Percentiles rank a stretch among this genome's conserved stretches.
These are phyloP conservation scores for Geopyxis carbonaria DNA, from an alignment of 495 filamentous ascomycete genomes.

Conservation along the genomic window DNA sequence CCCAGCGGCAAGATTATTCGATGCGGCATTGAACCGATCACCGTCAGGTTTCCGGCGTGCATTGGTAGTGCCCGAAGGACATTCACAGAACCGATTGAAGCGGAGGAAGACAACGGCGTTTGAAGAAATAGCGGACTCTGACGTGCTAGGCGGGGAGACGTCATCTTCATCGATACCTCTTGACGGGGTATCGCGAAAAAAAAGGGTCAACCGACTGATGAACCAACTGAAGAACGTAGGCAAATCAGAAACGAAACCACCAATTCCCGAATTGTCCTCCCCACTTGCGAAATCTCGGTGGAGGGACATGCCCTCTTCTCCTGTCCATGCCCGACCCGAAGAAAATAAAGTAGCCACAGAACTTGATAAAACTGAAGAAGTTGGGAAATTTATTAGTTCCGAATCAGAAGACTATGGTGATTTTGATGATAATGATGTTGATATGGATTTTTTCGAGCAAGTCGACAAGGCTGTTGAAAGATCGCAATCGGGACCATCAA, in stretches of 20 bases:
- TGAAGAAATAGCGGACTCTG: constrained; percentile 36
- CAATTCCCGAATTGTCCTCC: too few species aligned
- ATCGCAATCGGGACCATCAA: background rate
- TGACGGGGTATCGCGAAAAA: too few species aligned
- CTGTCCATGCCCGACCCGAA: constrained; percentile 28
- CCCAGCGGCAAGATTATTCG: constrained; percentile 20
- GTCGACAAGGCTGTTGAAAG: constrained; percentile 24
- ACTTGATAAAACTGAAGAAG: constrained; percentile 1
- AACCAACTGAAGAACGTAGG: too few species aligned
- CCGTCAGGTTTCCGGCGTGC: constrained; percentile 16
- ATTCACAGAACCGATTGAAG: constrained; percentile 31
- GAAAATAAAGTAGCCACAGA: constrained; percentile 24
- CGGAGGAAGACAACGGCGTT: constrained; percentile 28
- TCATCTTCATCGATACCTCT: too few species aligned
- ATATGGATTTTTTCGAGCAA: constrained; percentile 36
- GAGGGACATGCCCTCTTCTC: too few species aligned
- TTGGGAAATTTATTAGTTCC: background rate
- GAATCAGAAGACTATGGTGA: constrained; percentile 31
- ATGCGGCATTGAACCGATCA: constrained; percentile 11
- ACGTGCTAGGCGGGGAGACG: too few species aligned
- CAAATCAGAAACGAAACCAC: too few species aligned
- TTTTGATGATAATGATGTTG: constrained; percentile 39
- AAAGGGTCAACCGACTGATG: background rate
- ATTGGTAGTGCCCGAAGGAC: constrained; percentile 8
- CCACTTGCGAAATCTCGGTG: too few species aligned